Base-by-base conservation (phyloP, 768 basidiomycete genomes). In the Trametes sanguinea region DNA sequence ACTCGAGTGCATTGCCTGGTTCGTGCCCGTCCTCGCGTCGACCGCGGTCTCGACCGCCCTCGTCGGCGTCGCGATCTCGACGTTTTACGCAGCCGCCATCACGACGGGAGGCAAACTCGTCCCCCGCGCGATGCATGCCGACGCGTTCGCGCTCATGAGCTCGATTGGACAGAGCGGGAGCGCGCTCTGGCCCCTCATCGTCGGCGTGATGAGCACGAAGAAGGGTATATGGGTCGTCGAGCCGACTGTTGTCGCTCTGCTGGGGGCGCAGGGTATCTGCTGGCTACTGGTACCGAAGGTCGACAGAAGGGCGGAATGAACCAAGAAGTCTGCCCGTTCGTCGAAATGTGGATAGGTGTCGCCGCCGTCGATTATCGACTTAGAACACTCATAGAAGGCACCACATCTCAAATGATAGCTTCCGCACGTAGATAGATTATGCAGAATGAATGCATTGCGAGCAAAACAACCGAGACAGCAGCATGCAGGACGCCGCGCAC, bases 31-130 rank as follows among this genome's bases (percentile, higher is more conserved):
- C 46, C 56, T 69, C 56, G 65, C 67, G 5, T 68, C 71, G 11
- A 72, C 71, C 9, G 71, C 71, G 1, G 57, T 69, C 42, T 71
- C 67, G 43, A 72, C 71, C 9, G 69, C 69, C n/a, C 59, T 72
- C 61, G 68, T 72, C 60, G 71, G 71, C n/a, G 62, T 72, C 46
- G 69, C 66, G 22, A 72, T 72, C 68, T 71, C 69, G 39, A 72
- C 69, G 7, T 72, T 71, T 60, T 72, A 72, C 64, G 54, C 69
- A 8, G 67, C 69, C n/a, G 71, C 67, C 32, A 69, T 71, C 50
- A 63, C 66, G 11, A 63, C 61, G 4, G 68, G 63, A 17, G 67
- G 68, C 42, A 62, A 62, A 60, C 68, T 72, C 57, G 61, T 72
- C 17, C 71, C 71, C 22, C 65, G 69, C 30, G 55, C 42, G 35